Base-by-base conservation (phyloP, 2,329 filamentous ascomycete species). In the Epicoccum nigrum region DNA sequence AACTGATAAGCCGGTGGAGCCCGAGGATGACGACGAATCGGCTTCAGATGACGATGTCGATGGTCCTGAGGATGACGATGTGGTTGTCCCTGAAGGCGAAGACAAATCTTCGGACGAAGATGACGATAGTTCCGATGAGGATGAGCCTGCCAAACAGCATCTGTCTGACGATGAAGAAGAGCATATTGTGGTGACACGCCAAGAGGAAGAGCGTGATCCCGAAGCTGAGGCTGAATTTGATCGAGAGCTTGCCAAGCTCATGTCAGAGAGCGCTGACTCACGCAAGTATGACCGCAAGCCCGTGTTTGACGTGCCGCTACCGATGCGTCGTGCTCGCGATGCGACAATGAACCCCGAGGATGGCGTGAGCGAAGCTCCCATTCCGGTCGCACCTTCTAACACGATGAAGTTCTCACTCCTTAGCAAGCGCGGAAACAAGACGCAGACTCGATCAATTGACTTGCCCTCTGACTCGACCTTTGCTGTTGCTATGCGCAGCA, bases 351-450 rank as follows among this genome's bases (percentile, higher is more conserved):
- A 69, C 15, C 70, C 71, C 30, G 73, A 76, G 37, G 79, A 77
- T 30, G 70, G 68, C 48, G 69, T 67, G 32, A 69, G 57, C 23
- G 77, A 81, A 42, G 69, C 74, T 30, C 63, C 73, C 34, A 51
- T 69, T 25, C 71, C 70, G n/a, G 49, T 69, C 12, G 53, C 64
- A 21, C 60, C 73, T 34, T 68, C 72, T 11, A 68, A 69, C 54
- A 97, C 87, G n/a, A 96, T 97, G 91, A 92, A 94, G 3, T 99
- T 99, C 74, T 94, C 92, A 2, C 81, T 99, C 19, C 83, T 99
- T 68, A 99, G 94, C 27, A 97, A 97, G 81, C 90, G 88, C 68
- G 94, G 94, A 53, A 97, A 97, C 69, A 88, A 92, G 54, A 93
- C 96, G 74, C 93, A 97, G 84, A 97, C 93, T 17, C 89, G 90